A percentile compares a stretch with the other conserved stretches of the same genome.
phyloP scores from a whole-genome alignment of 2,329 filamentous ascomycete species.

The Trichoderma sp. region DNA sequence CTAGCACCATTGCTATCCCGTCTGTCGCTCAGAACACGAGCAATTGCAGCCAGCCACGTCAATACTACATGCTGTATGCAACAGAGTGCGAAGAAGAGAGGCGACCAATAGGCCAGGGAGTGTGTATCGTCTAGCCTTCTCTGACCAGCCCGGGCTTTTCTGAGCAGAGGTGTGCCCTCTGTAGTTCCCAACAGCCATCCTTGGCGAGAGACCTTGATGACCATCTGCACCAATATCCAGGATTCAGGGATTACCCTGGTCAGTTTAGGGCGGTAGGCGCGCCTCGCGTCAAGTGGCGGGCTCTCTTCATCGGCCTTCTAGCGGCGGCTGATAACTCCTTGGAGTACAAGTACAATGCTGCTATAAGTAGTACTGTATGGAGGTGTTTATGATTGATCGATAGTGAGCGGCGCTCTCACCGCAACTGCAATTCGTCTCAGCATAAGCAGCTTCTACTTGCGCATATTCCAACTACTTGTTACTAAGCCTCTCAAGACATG shows the following conservation, averaged over 20 bases:
- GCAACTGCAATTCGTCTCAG: not conserved
- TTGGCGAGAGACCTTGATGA: not conserved
- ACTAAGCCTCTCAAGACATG: not conserved
- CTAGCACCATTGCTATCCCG: not conserved
- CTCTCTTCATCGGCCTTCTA: conserved; percentile 4
- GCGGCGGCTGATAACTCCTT: conserved; percentile 10
- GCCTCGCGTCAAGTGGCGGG: conserved; percentile 19
- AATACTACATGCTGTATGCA: not conserved
- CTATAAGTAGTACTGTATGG: not conserved
- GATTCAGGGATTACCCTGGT: conserved; percentile 5
- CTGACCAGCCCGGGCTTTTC: not conserved
- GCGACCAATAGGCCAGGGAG: not conserved
- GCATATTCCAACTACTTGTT: not conserved
- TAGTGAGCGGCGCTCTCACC: conserved; percentile 11
- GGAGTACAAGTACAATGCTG: not conserved
- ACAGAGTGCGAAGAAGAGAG: not conserved
- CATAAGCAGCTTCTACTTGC: not conserved
- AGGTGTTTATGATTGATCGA: not conserved
- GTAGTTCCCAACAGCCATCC: not conserved
- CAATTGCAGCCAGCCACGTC: conserved; percentile 19
- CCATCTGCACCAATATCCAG: conserved; percentile 5
- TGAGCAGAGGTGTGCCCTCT: not conserved
- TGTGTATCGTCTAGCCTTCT: not conserved
- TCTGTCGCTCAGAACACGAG: not conserved
- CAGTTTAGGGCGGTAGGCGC: not conserved